Conservation (phyloP, 257 asterid species). For the Salvia rosmarinus region DNA sequence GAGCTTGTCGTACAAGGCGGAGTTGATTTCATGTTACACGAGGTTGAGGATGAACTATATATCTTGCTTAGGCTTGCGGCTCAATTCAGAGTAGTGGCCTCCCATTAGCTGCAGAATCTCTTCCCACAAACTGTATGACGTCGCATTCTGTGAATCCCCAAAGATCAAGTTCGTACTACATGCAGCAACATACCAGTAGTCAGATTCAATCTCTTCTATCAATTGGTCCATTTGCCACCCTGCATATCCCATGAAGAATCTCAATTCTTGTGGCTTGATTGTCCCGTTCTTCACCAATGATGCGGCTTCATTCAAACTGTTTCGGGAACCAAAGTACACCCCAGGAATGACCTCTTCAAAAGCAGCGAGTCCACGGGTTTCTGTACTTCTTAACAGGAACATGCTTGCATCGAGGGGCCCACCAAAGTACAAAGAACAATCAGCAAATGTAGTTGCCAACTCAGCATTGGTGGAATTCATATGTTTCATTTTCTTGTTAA, state of each 20-base stretch:
- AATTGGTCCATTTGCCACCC: slow-evolving; percentile 95
- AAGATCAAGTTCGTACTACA: slow-evolving; percentile 78
- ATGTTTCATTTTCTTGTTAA: slow-evolving; percentile 76
- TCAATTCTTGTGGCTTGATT: slow-evolving; percentile 74
- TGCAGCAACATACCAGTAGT: slow-evolving; percentile 86
- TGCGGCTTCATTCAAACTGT: slow-evolving; percentile 78
- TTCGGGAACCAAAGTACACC: slow-evolving; percentile 75
- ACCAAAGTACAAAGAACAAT: slow-evolving; percentile 85
- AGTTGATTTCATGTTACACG: slow-evolving; percentile 14
- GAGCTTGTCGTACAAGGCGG: slow-evolving; percentile 18
- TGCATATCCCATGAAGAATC: slow-evolving; percentile 89
- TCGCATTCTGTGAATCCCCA: slow-evolving; percentile 53
- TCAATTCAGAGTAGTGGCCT: slow-evolving; percentile 81
- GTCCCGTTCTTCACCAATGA: slow-evolving; percentile 70
- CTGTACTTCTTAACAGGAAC: slow-evolving; percentile 65
- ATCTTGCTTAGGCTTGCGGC: slow-evolving; percentile 93
- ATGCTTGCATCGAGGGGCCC: slow-evolving; percentile 98
- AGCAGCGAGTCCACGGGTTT: slow-evolving; percentile 45
- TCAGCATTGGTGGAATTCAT: slow-evolving; percentile 78
- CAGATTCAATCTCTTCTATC: slow-evolving; percentile 75
- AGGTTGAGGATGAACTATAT: slow-evolving; percentile 40
- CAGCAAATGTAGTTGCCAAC: slow-evolving; percentile 81
- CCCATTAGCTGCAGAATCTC: slow-evolving; percentile 94
- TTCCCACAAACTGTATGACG: slow-evolving; percentile 73
- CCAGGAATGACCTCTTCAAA: slow-evolving; percentile 84